These are phyloP conservation scores for Chimonanthus salicifolius DNA, from an alignment of 164 flowering plant genomes.

Conservation along the genomic window DNA sequence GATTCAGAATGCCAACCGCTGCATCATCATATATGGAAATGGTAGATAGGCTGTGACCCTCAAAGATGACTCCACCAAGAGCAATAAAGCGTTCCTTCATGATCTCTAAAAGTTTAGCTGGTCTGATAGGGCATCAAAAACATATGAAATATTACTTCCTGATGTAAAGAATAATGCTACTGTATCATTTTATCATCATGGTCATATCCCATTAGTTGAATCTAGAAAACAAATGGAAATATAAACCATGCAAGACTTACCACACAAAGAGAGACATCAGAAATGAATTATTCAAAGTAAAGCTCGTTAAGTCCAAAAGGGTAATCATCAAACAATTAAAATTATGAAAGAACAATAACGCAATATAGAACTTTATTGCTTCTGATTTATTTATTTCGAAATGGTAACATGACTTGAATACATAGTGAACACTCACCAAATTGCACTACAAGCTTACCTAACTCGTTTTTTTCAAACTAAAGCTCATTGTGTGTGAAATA, in stretches of 20 bases:
- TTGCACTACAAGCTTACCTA: too few relatives aligned
- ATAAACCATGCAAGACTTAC: not conserved
- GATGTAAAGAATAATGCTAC: not conserved
- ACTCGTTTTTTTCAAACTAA: too few relatives aligned
- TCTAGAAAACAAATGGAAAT: not conserved
- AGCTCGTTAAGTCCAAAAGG: not conserved
- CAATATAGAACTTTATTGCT: not conserved
- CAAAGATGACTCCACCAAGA: constrained; percentile 87
- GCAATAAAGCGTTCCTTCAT: constrained; percentile 68
- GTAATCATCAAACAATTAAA: not conserved
- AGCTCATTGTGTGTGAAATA: too few relatives aligned
- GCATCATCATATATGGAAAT: constrained; percentile 67
- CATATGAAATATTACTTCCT: constrained; percentile 4
- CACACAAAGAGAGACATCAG: not conserved
- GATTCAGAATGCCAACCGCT: constrained; percentile 45
- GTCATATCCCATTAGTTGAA: not conserved
- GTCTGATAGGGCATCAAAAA: constrained; percentile 40
- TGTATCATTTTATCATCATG: not conserved
- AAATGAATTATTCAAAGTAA: not conserved
- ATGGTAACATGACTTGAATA: too few relatives aligned
- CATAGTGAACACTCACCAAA: too few relatives aligned
- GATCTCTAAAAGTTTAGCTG: constrained; percentile 69
- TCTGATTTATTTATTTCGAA: not conserved
- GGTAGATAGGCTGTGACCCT: constrained; percentile 62
- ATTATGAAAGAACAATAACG: not conserved